Evolutionary conservation across 768 basidiomycete genomes (phyloP).

Genomic region (Mycena metata): DNA sequence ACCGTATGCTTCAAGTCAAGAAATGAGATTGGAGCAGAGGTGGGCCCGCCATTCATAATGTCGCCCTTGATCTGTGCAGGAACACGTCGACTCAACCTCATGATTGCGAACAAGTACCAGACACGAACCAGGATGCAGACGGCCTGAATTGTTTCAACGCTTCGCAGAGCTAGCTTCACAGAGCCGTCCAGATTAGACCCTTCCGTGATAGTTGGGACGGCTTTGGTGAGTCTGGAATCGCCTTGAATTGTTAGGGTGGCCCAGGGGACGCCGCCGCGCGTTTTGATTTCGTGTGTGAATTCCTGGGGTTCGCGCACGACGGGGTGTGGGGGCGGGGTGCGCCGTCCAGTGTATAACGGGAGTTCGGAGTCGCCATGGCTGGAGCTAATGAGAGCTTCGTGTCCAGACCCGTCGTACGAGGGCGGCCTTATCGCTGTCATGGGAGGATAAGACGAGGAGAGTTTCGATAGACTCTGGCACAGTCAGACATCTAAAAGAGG

Average conservation of each 20-base stretch:
- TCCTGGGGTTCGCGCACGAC: slow-evolving; percentile 9
- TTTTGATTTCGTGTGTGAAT: slow-evolving; percentile 31
- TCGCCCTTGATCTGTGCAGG: slow-evolving; percentile 30
- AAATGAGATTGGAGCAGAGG: slow-evolving; percentile 5
- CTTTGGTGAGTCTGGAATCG: slow-evolving; percentile 27
- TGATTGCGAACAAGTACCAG: neutral
- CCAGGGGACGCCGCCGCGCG: slow-evolving; percentile 27
- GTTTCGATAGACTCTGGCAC: too few species aligned
- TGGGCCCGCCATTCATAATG: slow-evolving; percentile 5
- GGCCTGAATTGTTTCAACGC: slow-evolving; percentile 31
- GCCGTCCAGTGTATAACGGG: slow-evolving; percentile 32
- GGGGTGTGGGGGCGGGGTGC: slow-evolving; percentile 11
- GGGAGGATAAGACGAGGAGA: neutral
- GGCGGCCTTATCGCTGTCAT: slow-evolving; percentile 32
- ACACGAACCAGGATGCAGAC: slow-evolving; percentile 28
- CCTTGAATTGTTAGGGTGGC: slow-evolving; percentile 29
- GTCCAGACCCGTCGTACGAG: slow-evolving; percentile 37
- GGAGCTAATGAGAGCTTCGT: slow-evolving; percentile 32
- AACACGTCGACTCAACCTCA: neutral
- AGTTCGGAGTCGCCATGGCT: slow-evolving; percentile 28
- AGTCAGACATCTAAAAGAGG: too few species aligned
- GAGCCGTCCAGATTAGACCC: slow-evolving; percentile 25
- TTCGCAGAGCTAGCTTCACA: slow-evolving; percentile 19
- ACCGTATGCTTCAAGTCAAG: slow-evolving; percentile 27
- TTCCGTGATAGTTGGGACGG: slow-evolving; percentile 24